phyloP scores from a whole-genome alignment of 176 grass and related monocot genomes.

The Eleusine indica region DNA sequence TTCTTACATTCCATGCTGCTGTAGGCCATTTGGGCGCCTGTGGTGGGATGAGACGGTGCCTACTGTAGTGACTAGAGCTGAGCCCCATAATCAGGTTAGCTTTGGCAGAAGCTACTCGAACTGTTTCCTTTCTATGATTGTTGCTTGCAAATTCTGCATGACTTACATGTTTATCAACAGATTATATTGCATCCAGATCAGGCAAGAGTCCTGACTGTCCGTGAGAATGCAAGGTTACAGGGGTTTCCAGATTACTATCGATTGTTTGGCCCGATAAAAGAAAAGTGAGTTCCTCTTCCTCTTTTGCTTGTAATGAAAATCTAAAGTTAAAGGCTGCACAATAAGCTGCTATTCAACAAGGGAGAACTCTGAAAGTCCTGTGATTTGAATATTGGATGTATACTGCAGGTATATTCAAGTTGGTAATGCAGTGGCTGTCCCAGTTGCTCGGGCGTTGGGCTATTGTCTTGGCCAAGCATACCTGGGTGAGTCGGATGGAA shows the following conservation, averaged over 20 bases:
- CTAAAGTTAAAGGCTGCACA: not conserved
- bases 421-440: conserved; percentile 51
- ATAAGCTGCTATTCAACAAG: not conserved
- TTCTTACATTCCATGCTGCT: not conserved
- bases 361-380: not conserved
- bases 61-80: conserved; percentile 80
- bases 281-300: conserved; percentile 47
- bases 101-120: not conserved
- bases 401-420: conserved; percentile 58
- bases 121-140: not conserved
- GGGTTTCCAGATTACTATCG: conserved; percentile 79
- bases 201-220: conserved; percentile 63
- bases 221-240: conserved; percentile 90
- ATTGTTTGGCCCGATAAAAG: conserved; percentile 55
- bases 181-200: conserved; percentile 65
- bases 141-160: not conserved
- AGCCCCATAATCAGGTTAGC: conserved; percentile 77
- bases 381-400: not conserved
- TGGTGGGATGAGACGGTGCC: conserved; percentile 98
- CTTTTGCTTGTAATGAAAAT: not conserved
- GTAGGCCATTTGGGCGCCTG: conserved; percentile 78
- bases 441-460: conserved; percentile 51
- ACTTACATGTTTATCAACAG: conserved; percentile 32
- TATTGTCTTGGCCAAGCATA: conserved; percentile 45
- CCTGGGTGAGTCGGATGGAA: conserved; percentile 33